A percentile compares a stretch with the other conserved stretches of the same genome.
Conservation (phyloP, 768 basidiomycete species). For the Daedaleopsis sinensis region DNA sequence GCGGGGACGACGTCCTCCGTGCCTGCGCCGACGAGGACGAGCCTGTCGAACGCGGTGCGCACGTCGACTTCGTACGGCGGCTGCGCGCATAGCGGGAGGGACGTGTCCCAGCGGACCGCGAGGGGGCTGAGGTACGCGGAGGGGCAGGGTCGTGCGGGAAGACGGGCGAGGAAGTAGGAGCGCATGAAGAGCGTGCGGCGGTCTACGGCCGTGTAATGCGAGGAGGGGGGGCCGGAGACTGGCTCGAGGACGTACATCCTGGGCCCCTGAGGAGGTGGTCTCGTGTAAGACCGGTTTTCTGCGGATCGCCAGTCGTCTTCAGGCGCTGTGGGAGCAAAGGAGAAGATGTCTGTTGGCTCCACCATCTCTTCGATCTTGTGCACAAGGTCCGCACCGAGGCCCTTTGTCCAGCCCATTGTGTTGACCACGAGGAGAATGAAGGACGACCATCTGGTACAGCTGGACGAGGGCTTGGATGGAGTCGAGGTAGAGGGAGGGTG, state of each 20-base stretch:
- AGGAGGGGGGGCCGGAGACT: conserved; percentile 49
- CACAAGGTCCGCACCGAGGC: conserved; percentile 83
- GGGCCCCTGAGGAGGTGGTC: background rate
- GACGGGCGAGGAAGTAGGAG: conserved; percentile 73
- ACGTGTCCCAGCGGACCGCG: conserved; percentile 64
- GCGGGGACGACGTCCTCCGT: conserved; percentile 75
- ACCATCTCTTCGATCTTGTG: conserved; percentile 67
- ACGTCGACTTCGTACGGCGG: conserved; percentile 76
- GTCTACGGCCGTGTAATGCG: conserved; percentile 63
- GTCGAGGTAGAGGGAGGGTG: conserved; percentile 75
- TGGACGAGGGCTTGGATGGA: conserved; percentile 69
- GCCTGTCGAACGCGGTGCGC: conserved; percentile 54
- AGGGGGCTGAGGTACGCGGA: conserved; percentile 27
- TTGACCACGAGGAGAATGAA: conserved; percentile 87
- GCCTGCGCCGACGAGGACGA: conserved; percentile 74
- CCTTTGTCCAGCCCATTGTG: conserved; percentile 97
- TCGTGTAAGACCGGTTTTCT: background rate
- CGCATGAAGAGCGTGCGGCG: conserved; percentile 69
- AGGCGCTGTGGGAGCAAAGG: conserved; percentile 35
- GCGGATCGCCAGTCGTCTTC: conserved; percentile 12
- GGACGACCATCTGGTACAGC: conserved; percentile 66
- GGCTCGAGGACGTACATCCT: conserved; percentile 39
- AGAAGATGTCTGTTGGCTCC: conserved; percentile 63
- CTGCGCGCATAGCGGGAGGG: conserved; percentile 64
- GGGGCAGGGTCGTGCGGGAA: conserved; percentile 29